These are phyloP conservation scores for Bonia amplexicaulis DNA, from an alignment of 176 grass and related monocot genomes.

Conservation along the genomic window DNA sequence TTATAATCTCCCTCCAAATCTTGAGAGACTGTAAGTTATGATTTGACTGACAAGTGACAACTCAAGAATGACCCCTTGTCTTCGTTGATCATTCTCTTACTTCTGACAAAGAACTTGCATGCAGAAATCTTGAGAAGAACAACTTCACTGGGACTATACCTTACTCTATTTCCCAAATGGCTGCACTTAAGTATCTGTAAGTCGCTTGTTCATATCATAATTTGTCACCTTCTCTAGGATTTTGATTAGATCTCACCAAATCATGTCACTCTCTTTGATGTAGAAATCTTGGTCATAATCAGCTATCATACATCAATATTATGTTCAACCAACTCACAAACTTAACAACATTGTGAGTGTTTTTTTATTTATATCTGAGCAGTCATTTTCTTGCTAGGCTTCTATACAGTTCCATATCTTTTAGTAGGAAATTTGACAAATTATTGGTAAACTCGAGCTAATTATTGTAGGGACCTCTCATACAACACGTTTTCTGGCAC, in stretches of 20 bases:
- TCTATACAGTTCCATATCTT: not conserved
- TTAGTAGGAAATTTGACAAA: not conserved
- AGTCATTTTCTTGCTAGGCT: not conserved
- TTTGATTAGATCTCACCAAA: slow-evolving; percentile 7
- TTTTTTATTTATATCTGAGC: slow-evolving; percentile 24
- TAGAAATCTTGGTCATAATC: slow-evolving; percentile 87
- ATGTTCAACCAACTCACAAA: slow-evolving; percentile 62
- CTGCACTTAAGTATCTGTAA: slow-evolving; percentile 66
- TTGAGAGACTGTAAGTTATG: slow-evolving; percentile 68
- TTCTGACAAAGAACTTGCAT: slow-evolving; percentile 21
- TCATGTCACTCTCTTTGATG: slow-evolving; percentile 21
- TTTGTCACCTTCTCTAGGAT: not conserved
- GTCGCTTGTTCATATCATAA: slow-evolving; percentile 9
- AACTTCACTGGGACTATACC: slow-evolving; percentile 61
- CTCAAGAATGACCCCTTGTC: not conserved
- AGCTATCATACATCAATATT: slow-evolving; percentile 56
- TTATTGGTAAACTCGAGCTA: slow-evolving; percentile 11
- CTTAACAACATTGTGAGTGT: slow-evolving; percentile 68
- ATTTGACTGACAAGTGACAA: not conserved
- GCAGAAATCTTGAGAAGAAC: slow-evolving; percentile 76
- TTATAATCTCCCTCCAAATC: slow-evolving; percentile 80
- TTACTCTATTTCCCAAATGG: slow-evolving; percentile 67
- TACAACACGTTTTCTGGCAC: slow-evolving; percentile 55
- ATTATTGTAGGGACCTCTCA: slow-evolving; percentile 65
- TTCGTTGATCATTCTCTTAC: not conserved